Conservation (phyloP, 768 basidiomycete species). For the Termitomyces eurrhizus region DNA sequence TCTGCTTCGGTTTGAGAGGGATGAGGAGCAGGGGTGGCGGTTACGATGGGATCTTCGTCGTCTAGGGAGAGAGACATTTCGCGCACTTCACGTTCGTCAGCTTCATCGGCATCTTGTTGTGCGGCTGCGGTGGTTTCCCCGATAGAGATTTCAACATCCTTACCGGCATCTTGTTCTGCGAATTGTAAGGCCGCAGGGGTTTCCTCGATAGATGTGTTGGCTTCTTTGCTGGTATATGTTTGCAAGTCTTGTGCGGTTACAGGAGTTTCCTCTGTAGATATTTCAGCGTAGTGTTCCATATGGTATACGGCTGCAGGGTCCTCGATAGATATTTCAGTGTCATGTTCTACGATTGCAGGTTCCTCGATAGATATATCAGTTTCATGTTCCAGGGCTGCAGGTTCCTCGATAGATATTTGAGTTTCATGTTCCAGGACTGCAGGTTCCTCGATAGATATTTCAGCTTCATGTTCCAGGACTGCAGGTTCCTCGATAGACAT, state of each 20-base stretch:
- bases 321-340: background rate
- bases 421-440: no score
- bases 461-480: no score
- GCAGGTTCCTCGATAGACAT: no score
- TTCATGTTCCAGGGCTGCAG: no score
- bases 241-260: no score
- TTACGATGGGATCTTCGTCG: background rate
- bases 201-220: background rate
- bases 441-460: no score
- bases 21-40: background rate
- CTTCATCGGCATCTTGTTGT: conserved; percentile 5
- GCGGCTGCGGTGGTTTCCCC: background rate
- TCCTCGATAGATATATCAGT: no score
- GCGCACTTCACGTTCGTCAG: conserved; percentile 13
- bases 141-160: background rate
- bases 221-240: background rate
- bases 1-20: conserved; percentile 15
- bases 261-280: no score
- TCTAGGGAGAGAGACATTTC: conserved; percentile 14
- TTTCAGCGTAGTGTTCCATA: background rate
- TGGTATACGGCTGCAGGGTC: background rate
- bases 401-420: no score
- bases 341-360: background rate
- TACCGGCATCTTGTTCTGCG: background rate
- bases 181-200: background rate